Evolutionary conservation across 2,329 filamentous ascomycete species (phyloP), one percentile per base, ranked within the genome.

Genomic region (Beauveria bassiana): DNA sequence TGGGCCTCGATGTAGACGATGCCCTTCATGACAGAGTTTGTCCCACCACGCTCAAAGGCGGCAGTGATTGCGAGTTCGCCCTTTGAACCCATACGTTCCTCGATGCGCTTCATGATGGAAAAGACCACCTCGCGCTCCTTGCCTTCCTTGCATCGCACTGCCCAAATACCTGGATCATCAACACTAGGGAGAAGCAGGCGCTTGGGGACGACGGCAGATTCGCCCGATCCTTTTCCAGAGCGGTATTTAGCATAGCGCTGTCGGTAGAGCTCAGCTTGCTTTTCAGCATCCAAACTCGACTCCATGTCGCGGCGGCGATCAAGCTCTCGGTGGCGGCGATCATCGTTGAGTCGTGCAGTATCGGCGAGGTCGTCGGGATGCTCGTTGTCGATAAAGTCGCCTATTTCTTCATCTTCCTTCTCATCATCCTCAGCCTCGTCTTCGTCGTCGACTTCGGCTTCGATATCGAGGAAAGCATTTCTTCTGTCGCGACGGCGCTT

Each of bases 371-470:
- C 93, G 73, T 96, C 93, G 7, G 91, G 91, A 72, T 98, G 92
- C 65, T 90, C 90, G 72, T 96, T 90, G 66, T 91, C 90, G 71
- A 92, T 92, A 72, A 95, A 91, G 66, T 90, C 89, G 62, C 91
- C 91, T 59, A 87, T 86, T 67, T 88, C 91, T 68, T 92, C 87
- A 63, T 90, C 86, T 60, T 96, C 92, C 68, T 96, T 91, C 68
- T 97, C 93, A 57, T 96, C 91, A 66, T 96, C 91, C 64, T 90
- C 90, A 66, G 84, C 88, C 67, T 91, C 90, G 68, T 96, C 92
- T 68, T 96, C 92, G 65, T 96, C 95, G 71, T 98, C 95, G 68
- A 99, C 95, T 77, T 97, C 95, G 73, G 95, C 95, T 81, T 99
- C 95, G 70, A 93, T 91, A 86, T 99, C 95, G 77, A 99, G 87